Base-by-base conservation (phyloP, 352 stramenopile species). In the Phytophthora kernoviae region DNA sequence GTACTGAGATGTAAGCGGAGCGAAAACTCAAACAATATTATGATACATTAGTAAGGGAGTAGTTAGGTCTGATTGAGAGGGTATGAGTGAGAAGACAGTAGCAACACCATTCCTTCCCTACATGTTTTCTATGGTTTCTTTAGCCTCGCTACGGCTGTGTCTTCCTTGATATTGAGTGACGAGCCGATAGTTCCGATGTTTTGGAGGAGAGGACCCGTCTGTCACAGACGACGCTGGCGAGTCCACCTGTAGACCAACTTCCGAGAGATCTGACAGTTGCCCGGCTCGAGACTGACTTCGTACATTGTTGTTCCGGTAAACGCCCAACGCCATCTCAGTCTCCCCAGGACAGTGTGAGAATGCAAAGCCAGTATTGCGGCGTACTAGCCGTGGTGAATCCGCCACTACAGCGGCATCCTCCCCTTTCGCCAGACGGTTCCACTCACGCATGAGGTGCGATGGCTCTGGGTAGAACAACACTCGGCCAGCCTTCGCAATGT, bases 381-480 rank as follows among this genome's bases (percentile, higher is more conserved):
- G 87, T 42, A 96, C 81, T 15, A 96, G 77, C 0, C 87, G 77
- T 2, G 87, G 84, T 1, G 83, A 90, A 15, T 94, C 78, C 58
- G 84, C 55, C 10, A 79, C 53, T 32, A 81, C 63, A 0, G 75
- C 72, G 0, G 79, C 67, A 27, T 93, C 83, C 55, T 92, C 81
- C 17, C 74, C 68, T 65, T 93, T 93, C n/a, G 84, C 80, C 62
- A 94, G 34, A 36, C 83, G 83, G 62, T 96, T 96, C 88, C 88
- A 96, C 64, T 96, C 88, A 17, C 88, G 86, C 88, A 96, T 96
- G 51, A 96, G 51, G 44, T 96, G 86, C 24, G 88, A 94, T 30
- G 88, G 88, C 61, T 96, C 88, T 0, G 88, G 88, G 61, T 94
- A 96, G 41, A 96, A 96, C 10, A 96, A 65, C 17, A 96, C 86